phyloP scores from a whole-genome alignment of 148 eudicot species.

The Dysphania ambrosioides region DNA sequence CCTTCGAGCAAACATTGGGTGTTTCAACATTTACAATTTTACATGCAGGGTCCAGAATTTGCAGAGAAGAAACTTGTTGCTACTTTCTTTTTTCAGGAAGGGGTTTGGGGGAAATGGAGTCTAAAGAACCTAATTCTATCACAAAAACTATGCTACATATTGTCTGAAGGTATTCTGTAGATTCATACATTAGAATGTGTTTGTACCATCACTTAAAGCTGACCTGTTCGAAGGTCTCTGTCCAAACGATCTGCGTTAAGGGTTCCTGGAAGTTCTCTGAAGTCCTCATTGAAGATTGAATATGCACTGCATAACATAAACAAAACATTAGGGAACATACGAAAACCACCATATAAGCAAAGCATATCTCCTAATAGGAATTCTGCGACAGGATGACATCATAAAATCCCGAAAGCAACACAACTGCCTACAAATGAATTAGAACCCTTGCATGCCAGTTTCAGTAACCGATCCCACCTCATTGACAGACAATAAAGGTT shows the following conservation, averaged over 20 bases:
- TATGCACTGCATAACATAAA: too few species aligned
- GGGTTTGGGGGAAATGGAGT: neutral
- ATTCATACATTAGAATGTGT: neutral
- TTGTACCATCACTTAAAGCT: conserved; percentile 43
- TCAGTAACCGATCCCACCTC: neutral
- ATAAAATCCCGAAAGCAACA: too few species aligned
- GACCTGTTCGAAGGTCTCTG: too few species aligned
- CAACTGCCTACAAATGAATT: neutral
- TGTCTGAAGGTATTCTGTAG: neutral
- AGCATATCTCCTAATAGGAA: neutral
- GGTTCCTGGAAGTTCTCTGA: conserved; percentile 96
- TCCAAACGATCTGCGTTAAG: conserved; percentile 92
- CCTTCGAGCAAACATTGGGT: neutral
- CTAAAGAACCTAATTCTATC: neutral
- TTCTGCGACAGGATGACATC: neutral
- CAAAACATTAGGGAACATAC: too few species aligned
- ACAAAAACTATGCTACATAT: neutral
- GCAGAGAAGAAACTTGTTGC: neutral
- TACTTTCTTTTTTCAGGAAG: neutral
- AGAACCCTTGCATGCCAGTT: neutral
- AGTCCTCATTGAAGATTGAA: conserved; percentile 93
- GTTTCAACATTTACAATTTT: neutral
- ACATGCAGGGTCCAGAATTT: neutral
- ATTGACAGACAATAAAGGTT: neutral
- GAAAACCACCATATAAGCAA: neutral